Conservation (phyloP, 768 basidiomycete genomes). For the Naganishia antarctica region DNA sequence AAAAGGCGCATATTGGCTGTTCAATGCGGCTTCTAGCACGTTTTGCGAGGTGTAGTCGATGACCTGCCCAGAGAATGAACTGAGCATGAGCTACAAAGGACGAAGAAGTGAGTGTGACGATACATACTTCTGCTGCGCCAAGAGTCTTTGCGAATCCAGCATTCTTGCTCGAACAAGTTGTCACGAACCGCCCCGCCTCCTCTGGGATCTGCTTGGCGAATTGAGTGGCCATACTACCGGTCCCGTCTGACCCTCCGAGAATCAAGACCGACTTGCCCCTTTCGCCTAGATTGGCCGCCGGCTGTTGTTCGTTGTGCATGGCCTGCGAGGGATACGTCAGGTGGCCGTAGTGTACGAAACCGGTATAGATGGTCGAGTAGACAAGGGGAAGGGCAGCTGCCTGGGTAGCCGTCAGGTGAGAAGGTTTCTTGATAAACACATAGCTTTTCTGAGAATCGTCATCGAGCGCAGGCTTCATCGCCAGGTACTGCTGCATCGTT, state of each 20-base stretch:
- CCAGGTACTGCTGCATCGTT: conserved; percentile 32
- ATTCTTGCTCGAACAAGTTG: conserved; percentile 61
- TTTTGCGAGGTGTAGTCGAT: conserved; percentile 35
- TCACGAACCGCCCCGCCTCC: conserved; percentile 51
- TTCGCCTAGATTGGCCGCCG: neutral
- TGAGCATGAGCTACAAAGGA: neutral
- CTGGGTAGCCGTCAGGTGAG: conserved; percentile 56
- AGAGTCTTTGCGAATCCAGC: conserved; percentile 57
- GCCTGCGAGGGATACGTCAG: conserved; percentile 26
- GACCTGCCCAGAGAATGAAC: conserved; percentile 18
- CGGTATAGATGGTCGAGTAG: conserved; percentile 60
- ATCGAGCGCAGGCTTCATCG: conserved; percentile 13
- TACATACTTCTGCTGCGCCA: conserved; percentile 63
- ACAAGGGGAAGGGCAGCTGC: conserved; percentile 63
- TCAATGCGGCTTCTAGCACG: conserved; percentile 51
- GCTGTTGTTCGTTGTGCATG: conserved; percentile 2
- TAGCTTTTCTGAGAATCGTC: neutral
- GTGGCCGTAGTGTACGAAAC: conserved; percentile 51
- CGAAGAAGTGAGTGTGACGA: neutral
- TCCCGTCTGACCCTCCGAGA: conserved; percentile 66
- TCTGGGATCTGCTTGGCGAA: conserved; percentile 59
- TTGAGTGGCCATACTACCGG: conserved; percentile 68
- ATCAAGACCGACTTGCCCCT: conserved; percentile 61
- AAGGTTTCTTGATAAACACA: conserved; percentile 53
- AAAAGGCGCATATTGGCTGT: conserved; percentile 60